Evolutionary conservation across 345 rosid genomes (phyloP).

Genomic region (Salix brachista): DNA sequence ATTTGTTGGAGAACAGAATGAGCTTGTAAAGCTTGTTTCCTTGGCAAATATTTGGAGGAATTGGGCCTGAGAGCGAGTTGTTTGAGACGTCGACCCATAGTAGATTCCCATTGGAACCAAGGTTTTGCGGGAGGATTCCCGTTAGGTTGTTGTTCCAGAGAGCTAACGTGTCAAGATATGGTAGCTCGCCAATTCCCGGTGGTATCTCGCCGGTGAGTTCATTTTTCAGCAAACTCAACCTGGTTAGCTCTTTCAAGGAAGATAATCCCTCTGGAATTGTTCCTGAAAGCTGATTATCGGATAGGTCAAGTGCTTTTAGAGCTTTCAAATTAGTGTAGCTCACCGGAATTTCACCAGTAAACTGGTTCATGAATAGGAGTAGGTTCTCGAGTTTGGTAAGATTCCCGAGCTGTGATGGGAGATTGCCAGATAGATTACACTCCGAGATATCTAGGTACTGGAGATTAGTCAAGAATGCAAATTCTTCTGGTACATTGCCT

Average conservation of each 20-base stretch:
- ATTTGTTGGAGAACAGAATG: slow-evolving; percentile 75
- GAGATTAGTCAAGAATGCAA: slow-evolving; percentile 47
- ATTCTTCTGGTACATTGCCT: slow-evolving; percentile 65
- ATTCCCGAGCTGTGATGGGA: slow-evolving; percentile 58
- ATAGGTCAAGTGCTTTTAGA: slow-evolving; percentile 57
- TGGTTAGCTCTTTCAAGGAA: slow-evolving; percentile 47
- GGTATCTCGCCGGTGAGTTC: slow-evolving; percentile 62
- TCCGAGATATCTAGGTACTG: slow-evolving; percentile 61
- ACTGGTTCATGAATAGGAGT: slow-evolving; percentile 49
- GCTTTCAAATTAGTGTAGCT: slow-evolving; percentile 48
- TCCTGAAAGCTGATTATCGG: slow-evolving; percentile 66
- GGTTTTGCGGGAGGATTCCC: slow-evolving; percentile 65
- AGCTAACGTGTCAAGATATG: slow-evolving; percentile 45
- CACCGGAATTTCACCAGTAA: slow-evolving; percentile 66
- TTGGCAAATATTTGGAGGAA: slow-evolving; percentile 68
- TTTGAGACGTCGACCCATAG: slow-evolving; percentile 62
- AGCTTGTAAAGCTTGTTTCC: slow-evolving; percentile 77
- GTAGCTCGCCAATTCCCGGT: slow-evolving; percentile 53
- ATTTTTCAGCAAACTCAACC: slow-evolving; percentile 63
- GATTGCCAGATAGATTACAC: slow-evolving; percentile 60
- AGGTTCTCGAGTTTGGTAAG: slow-evolving; percentile 53
- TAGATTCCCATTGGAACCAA: slow-evolving; percentile 68
- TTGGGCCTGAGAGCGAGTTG: slow-evolving; percentile 64
- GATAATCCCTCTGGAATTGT: slow-evolving; percentile 52
- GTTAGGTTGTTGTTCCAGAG: slow-evolving; percentile 74